Evolutionary conservation across 1,284 basidiomycete species (phyloP), one percentile per base, ranked within the genome.

Genomic region (Apiotrichum akiyoshidainum): DNA sequence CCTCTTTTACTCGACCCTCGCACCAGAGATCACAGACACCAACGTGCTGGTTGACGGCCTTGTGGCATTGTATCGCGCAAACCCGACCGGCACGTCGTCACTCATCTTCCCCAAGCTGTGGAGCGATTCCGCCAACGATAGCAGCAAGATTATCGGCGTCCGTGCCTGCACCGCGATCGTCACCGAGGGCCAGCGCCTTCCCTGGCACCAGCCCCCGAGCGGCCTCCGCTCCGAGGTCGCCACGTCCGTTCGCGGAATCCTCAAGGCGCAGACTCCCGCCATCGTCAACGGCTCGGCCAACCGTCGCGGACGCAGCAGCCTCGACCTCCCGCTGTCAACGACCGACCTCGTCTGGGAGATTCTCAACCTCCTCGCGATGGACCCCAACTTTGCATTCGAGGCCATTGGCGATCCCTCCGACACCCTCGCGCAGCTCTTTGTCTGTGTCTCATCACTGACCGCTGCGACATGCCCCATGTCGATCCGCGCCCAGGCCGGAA

Each of bases 31-130:
- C 54, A 84, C 90, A 42, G 89, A 93, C 67, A 82, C 89, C n/a
- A 83, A 85, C n/a, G 78, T 92, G 26, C 85, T 88, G 65, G 85
- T 87, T 1, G 87, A 90, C 66, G 85, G 85, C 0, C 78, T 93
- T 7, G 86, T 87, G 1, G 83, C 83, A 0, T 76, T 90, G 12
- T 90, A 84, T 71, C 83, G 88, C 14, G 88, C 87, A 67, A 75
- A 88, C 41, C 82, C 87, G 0, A 77, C 81, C 47, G 82, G 85
- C 53, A 87, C 88, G 46, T 81, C 83, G 1, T 63, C 86, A 11
- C 78, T 79, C 1, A 71, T 90, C 19, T 88, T 91, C 67, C 71
- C 79, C 4, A 88, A 86, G 68, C 73, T 92, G 31, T 85, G 88
- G 64, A 84, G 87, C 10, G 88, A 90, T 64, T 83, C 86, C 40